These are phyloP conservation scores for Neopestalotiopsis sp. DNA, from an alignment of 2,329 filamentous ascomycete genomes.

Conservation along the genomic window DNA sequence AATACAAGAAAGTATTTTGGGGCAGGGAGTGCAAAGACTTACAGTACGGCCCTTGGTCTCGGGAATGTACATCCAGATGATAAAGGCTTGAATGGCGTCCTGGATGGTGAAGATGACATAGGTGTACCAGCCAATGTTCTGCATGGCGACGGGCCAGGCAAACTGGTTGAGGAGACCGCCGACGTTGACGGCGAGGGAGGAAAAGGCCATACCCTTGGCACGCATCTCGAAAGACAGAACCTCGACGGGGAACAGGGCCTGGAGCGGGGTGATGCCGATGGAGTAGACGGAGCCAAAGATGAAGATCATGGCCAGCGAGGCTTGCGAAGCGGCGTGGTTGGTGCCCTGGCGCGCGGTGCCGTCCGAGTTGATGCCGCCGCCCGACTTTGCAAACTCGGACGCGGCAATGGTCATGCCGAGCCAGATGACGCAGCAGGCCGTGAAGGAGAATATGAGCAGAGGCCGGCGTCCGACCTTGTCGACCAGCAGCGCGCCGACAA, in stretches of 20 bases:
- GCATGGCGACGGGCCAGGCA: constrained; percentile 48
- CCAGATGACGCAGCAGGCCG: constrained; percentile 54
- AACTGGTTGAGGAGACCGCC: constrained; percentile 50
- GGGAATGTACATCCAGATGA: constrained; percentile 53
- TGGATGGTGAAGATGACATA: constrained; percentile 54
- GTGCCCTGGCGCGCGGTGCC: constrained; percentile 29
- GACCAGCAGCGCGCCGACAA: constrained; percentile 54
- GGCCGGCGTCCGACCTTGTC: constrained; percentile 57
- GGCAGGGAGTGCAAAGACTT: background rate
- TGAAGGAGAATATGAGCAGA: constrained; percentile 55
- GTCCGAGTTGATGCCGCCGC: constrained; percentile 32
- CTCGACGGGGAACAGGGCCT: constrained; percentile 53
- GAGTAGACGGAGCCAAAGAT: constrained; percentile 59
- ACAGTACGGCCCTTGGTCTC: constrained; percentile 51
- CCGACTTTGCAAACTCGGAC: constrained; percentile 40
- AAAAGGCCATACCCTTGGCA: constrained; percentile 55
- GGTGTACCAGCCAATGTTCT: constrained; percentile 53
- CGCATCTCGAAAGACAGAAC: constrained; percentile 52
- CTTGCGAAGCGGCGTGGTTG: constrained; percentile 47
- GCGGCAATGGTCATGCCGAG: constrained; percentile 54
- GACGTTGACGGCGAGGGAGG: constrained; percentile 45
- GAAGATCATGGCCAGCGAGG: constrained; percentile 58
- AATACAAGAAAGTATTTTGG: no score
- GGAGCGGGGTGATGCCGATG: constrained; percentile 36
- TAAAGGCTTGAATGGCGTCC: constrained; percentile 42